Base-by-base conservation (phyloP, 2,329 filamentous ascomycete genomes). In the Colletotrichum sojae region DNA sequence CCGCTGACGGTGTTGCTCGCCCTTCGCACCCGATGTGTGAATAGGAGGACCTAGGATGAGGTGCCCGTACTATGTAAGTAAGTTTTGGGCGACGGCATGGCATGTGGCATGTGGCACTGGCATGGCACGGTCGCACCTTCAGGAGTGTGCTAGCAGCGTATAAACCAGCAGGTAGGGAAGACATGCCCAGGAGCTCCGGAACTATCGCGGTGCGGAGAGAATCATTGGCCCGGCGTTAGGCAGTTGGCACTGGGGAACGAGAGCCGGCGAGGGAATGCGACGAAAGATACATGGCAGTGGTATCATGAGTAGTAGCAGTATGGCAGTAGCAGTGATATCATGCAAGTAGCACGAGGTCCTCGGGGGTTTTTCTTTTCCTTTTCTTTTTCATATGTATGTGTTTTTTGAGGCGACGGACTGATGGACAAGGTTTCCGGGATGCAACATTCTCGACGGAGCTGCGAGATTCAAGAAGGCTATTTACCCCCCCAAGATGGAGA, bases 391-490 rank as follows among this genome's bases (percentile, higher is more conserved):
- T 25, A 25, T 25, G 3, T 25, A 25, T 25, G 31, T 8, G 31
- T 36, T 36, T 61, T 61, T 12, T 52, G 52, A 45, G 59, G 45
- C 52, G 31, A 39, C 40, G 48, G 48, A 13, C 56, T 46, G 40
- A 49, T 49, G 43, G 48, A 59, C 61, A 65, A 65, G 54, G 61
- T 59, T 65, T 40, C 58, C 61, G 48, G 54, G 40, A 51, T 65
- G 55, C 40, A 22, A 51, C 66, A 52, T 60, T 45, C 55, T 40
- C n/a, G 22, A 20, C 25, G 18, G 61, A 45, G 53, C 49, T 69
- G 45, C 49, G 39, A 61, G 25, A 46, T 60, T 55, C 43, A 25
- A 43, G 51, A 66, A 55, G 15, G 56, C 51, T 69, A 61, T 46
- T 52, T 31, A 16, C 18, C 55, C 18, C 18, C 55, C 43, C 51